Conservation (phyloP, 768 basidiomycete genomes). For the Hygrocybe punicea region DNA sequence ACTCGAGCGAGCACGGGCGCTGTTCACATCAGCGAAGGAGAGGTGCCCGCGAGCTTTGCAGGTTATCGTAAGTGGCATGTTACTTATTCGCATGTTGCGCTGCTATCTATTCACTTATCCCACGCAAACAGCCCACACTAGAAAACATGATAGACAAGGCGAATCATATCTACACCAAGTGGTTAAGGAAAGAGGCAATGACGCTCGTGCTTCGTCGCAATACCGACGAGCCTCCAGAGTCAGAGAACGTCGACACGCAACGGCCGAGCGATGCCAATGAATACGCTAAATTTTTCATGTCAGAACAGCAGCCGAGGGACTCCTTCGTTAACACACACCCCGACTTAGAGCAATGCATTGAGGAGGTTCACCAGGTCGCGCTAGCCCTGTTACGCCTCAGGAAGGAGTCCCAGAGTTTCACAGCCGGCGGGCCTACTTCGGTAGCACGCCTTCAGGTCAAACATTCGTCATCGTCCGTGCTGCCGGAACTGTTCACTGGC, state of each 20-base stretch:
- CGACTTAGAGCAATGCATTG: conserved; percentile 45
- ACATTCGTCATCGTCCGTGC: conserved; percentile 34
- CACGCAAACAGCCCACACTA: conserved; percentile 39
- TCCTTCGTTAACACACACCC: conserved; percentile 42
- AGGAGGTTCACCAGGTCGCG: conserved; percentile 46
- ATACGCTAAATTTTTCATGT: conserved; percentile 16
- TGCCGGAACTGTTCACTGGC: conserved; percentile 39
- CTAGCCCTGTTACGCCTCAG: conserved; percentile 42
- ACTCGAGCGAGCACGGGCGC: conserved; percentile 46
- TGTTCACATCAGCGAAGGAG: conserved; percentile 46
- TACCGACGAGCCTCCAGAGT: conserved; percentile 27
- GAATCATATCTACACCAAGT: conserved; percentile 47
- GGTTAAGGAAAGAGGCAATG: conserved; percentile 44
- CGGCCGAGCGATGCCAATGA: conserved; percentile 5
- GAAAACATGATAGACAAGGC: conserved; percentile 51
- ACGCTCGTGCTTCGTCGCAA: conserved; percentile 42
- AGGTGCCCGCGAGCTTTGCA: conserved; percentile 45
- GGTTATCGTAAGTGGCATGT: conserved; percentile 39
- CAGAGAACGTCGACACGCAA: not conserved
- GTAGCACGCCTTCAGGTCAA: conserved; percentile 31
- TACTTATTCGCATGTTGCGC: not conserved
- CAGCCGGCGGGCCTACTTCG: conserved; percentile 9
- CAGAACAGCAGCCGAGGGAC: conserved; percentile 29
- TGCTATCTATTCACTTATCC: conserved; percentile 3
- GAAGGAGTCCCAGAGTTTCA: conserved; percentile 44